Percentiles rank a stretch among this genome's conserved stretches.
These are phyloP conservation scores for Sinapis alba DNA, from an alignment of 441 rosid genomes.

Conservation along the genomic window DNA sequence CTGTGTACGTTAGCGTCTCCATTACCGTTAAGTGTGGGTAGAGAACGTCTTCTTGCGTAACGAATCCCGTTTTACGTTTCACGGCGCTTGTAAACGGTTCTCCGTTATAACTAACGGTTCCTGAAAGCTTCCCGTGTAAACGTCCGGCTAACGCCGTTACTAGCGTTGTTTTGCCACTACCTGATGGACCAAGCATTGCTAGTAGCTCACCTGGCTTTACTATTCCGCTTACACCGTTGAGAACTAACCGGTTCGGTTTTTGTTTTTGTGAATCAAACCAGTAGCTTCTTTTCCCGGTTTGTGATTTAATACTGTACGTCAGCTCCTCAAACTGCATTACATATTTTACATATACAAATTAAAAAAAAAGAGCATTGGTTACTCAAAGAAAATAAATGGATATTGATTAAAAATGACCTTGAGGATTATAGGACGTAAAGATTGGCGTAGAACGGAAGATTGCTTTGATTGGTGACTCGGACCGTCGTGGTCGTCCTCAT, in stretches of 20 bases:
- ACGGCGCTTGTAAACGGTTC: slow-evolving; percentile 66
- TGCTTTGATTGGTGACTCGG: slow-evolving; percentile 37
- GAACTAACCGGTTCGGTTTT: slow-evolving; percentile 54
- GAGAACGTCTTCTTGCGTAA: slow-evolving; percentile 79
- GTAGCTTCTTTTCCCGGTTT: slow-evolving; percentile 30
- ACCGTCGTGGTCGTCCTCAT: slow-evolving; percentile 32
- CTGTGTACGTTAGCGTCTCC: slow-evolving; percentile 76
- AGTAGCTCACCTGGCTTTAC: slow-evolving; percentile 79
- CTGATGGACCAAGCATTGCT: slow-evolving; percentile 95
- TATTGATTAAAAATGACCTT: slow-evolving; percentile 47
- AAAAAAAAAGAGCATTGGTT: not conserved
- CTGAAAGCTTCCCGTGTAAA: slow-evolving; percentile 65
- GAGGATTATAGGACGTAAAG: slow-evolving; percentile 63
- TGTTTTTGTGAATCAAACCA: slow-evolving; percentile 49
- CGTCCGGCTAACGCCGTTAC: slow-evolving; percentile 83
- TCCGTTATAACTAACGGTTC: slow-evolving; percentile 65
- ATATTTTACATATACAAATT: slow-evolving; percentile 10
- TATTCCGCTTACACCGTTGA: slow-evolving; percentile 68
- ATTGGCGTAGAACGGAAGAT: slow-evolving; percentile 55
- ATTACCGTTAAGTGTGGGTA: slow-evolving; percentile 84
- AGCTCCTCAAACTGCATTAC: slow-evolving; percentile 74
- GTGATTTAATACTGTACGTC: slow-evolving; percentile 50
- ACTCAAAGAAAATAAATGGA: not conserved
- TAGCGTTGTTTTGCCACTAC: slow-evolving; percentile 93
- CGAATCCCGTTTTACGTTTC: slow-evolving; percentile 82